phyloP scores from a whole-genome alignment of 345 rosid species.

The Gossypium australe region DNA sequence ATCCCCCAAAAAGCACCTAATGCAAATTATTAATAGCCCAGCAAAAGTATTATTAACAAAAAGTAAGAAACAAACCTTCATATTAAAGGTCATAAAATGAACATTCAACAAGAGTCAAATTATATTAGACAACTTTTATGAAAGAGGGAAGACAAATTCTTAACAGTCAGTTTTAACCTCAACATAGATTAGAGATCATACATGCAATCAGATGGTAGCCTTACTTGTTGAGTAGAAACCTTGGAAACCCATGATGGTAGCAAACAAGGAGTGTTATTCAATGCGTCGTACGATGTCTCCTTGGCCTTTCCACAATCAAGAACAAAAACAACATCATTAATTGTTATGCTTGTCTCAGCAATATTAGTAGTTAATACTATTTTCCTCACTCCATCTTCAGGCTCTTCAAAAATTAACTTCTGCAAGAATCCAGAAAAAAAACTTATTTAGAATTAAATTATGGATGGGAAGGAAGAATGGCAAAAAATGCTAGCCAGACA shows the following conservation, averaged over 20 bases:
- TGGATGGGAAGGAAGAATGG: neutral
- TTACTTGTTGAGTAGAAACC: constrained; percentile 92
- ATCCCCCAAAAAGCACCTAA: neutral
- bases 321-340: constrained; percentile 82
- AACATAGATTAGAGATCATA: neutral
- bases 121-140: neutral
- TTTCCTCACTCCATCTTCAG: constrained; percentile 77
- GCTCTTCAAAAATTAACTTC: constrained; percentile 86
- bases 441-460: neutral
- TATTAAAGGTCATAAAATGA: neutral
- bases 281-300: constrained; percentile 91
- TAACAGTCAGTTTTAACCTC: neutral
- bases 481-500: constrained; percentile 7
- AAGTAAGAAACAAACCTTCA: neutral
- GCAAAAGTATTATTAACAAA: neutral
- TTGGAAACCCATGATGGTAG: constrained; percentile 94
- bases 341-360: constrained; percentile 96
- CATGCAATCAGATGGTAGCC: constrained; percentile 21
- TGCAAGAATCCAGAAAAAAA: constrained; percentile 32
- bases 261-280: constrained; percentile 90
- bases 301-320: constrained; percentile 96
- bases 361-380: constrained; percentile 88
- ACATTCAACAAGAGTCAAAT: neutral
- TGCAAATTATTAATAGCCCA: neutral
- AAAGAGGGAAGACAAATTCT: neutral